phyloP scores from a whole-genome alignment of 306 rosid species.

The Glycine tomentella region DNA sequence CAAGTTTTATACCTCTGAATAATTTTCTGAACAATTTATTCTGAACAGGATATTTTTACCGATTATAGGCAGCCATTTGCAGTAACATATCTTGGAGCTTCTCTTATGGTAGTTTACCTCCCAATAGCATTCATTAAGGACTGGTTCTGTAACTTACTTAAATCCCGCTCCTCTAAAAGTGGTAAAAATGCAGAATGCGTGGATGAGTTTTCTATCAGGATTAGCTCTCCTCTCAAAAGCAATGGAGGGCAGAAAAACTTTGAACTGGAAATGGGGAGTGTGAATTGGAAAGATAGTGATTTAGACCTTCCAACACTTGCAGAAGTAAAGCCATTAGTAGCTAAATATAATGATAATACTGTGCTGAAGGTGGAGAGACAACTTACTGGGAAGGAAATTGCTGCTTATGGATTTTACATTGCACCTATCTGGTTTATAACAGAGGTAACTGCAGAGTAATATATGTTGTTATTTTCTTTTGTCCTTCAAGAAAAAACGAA shows the following conservation, averaged over 20 bases:
- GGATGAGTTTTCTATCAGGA: constrained; percentile 54
- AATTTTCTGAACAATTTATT: constrained; percentile 45
- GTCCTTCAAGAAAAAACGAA: neutral
- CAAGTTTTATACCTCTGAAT: constrained; percentile 19
- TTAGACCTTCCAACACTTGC: constrained; percentile 62
- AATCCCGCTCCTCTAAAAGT: constrained; percentile 73
- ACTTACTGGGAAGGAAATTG: constrained; percentile 74
- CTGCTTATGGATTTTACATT: constrained; percentile 84
- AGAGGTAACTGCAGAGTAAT: constrained; percentile 66
- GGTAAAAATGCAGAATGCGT: constrained; percentile 64
- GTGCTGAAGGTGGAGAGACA: too few species aligned
- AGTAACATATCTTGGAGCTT: constrained; percentile 97
- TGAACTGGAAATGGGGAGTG: constrained; percentile 67
- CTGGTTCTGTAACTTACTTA: constrained; percentile 81
- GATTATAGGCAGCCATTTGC: constrained; percentile 99
- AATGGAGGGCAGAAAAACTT: constrained; percentile 57
- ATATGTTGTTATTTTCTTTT: constrained; percentile 14
- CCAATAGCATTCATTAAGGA: constrained; percentile 97
- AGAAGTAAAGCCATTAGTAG: constrained; percentile 74
- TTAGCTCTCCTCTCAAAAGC: constrained; percentile 59
- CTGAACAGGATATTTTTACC: constrained; percentile 77
- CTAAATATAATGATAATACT: constrained; percentile 61
- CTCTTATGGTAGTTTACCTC: constrained; percentile 97
- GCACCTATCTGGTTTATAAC: constrained; percentile 99
- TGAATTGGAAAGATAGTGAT: constrained; percentile 75